Base-by-base conservation (phyloP, 148 eudicot species). In the Rhododendron henanense region DNA sequence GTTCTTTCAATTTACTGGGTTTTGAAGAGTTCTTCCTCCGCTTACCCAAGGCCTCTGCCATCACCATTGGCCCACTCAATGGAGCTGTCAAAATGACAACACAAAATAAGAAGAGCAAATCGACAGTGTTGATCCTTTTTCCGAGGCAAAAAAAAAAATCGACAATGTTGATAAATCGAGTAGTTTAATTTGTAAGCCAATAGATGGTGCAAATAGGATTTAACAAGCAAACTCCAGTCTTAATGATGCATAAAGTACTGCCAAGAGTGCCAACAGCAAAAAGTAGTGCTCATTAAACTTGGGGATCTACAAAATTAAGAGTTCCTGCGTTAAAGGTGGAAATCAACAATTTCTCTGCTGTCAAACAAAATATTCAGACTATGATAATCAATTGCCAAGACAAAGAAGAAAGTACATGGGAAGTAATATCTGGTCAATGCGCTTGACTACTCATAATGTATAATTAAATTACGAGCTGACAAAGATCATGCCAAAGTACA, bases 61-160 rank as follows among this genome's bases (percentile, higher is more conserved):
- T 81, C 86, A 94, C 97, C 87, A 91, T 85, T 45, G 91, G 95
- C 84, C 99, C 98, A 91, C 97, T 95, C 87, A 92, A 88, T 50
- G 94, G 95, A 92, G 94, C 99, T 96, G 94, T 83, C 78, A 87
- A 85, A 84, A 85, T 79, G 37, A 87, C 23, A 79, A 48, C 63
- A 82, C 18, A 67, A 67, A 69, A 69, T 59, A 87, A 86, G 35
- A 79, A 81, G 57, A 90, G 50, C 69, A 83, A 63, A 47, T 69
- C 10, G 16, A 7, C 85, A 71, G 7, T 4, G 76, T 55, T 4
- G 31, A 71, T 18, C 57, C 16, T 53, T 13, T 53, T 53, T 53
- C 57, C 57, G 16, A 2, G 57, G 57, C 57, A 3, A 53, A 53
- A 53, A 47, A 47, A 47, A 47, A 47, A 9, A 47, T 47, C 9